Conservation (phyloP, 192 early-diverging fungal genomes). For the Ambispora gerdemannii region DNA sequence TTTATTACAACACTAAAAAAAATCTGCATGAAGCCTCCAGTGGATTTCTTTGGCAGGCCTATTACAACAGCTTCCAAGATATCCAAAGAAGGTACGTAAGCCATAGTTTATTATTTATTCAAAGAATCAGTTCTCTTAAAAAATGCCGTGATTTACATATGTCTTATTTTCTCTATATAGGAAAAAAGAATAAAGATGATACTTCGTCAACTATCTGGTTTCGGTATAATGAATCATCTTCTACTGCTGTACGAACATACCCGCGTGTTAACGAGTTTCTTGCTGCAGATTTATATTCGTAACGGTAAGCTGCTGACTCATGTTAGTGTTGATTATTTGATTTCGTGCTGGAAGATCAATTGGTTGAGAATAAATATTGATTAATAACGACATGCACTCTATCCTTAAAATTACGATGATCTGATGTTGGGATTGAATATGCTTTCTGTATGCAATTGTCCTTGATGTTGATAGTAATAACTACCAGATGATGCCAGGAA, state of each 20-base stretch:
- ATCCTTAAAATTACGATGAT: too few relatives aligned
- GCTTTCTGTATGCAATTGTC: too few relatives aligned
- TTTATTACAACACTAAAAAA: neutral
- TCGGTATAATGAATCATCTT: neutral
- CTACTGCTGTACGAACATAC: neutral
- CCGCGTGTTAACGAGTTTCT: neutral
- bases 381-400: too few relatives aligned
- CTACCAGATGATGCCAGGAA: too few relatives aligned
- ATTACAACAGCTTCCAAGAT: neutral
- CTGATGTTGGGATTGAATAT: too few relatives aligned
- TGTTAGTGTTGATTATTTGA: too few relatives aligned
- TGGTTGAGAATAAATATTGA: too few relatives aligned
- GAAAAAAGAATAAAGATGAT: neutral
- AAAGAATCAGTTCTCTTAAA: neutral
- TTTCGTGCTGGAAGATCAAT: too few relatives aligned
- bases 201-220: neutral
- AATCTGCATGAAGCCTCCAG: neutral
- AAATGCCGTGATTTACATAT: neutral
- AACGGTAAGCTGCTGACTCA: too few relatives aligned
- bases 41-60: conserved; percentile 16
- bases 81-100: neutral
- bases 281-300: too few relatives aligned
- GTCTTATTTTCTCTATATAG: neutral
- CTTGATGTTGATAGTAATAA: too few relatives aligned
- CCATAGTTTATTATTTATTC: neutral